phyloP scores from a whole-genome alignment of 441 rosid genomes.

The Hura crepitans region DNA sequence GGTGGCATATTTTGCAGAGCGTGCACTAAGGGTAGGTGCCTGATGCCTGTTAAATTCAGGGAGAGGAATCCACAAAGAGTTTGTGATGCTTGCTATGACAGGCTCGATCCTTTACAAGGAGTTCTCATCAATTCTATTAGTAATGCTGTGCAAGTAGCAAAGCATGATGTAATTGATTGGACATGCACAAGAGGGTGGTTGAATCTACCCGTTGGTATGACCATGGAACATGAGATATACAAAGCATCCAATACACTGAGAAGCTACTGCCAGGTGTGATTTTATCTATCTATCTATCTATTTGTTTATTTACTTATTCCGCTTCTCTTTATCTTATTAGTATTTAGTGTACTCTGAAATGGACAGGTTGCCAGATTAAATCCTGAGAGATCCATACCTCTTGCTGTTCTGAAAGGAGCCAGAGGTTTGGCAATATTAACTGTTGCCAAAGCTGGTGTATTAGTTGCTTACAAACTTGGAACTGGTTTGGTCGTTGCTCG shows the following conservation, averaged over 20 bases:
- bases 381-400: slow-evolving; percentile 86
- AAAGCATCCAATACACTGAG: slow-evolving; percentile 79
- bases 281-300: background rate
- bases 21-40: slow-evolving; percentile 78
- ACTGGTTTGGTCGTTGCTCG: slow-evolving; percentile 88
- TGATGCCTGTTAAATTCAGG: slow-evolving; percentile 76
- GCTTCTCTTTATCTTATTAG: background rate
- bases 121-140: slow-evolving; percentile 73
- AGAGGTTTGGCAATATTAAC: slow-evolving; percentile 87
- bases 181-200: slow-evolving; percentile 90
- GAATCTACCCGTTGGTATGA: slow-evolving; percentile 84
- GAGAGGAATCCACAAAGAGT: slow-evolving; percentile 92
- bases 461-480: slow-evolving; percentile 79
- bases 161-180: slow-evolving; percentile 95
- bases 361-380: slow-evolving; percentile 63
- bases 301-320: background rate
- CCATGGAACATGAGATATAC: slow-evolving; percentile 95
- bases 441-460: slow-evolving; percentile 88
- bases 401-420: slow-evolving; percentile 68
- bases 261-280: slow-evolving; percentile 68
- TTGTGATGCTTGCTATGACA: slow-evolving; percentile 89
- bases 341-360: slow-evolving; percentile 11
- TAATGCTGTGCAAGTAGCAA: slow-evolving; percentile 87
- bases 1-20: slow-evolving; percentile 85
- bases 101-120: slow-evolving; percentile 89